Percentiles rank a stretch among this genome's conserved stretches.
phyloP scores from a whole-genome alignment of 306 rosid species.

The Rosa rugosa region DNA sequence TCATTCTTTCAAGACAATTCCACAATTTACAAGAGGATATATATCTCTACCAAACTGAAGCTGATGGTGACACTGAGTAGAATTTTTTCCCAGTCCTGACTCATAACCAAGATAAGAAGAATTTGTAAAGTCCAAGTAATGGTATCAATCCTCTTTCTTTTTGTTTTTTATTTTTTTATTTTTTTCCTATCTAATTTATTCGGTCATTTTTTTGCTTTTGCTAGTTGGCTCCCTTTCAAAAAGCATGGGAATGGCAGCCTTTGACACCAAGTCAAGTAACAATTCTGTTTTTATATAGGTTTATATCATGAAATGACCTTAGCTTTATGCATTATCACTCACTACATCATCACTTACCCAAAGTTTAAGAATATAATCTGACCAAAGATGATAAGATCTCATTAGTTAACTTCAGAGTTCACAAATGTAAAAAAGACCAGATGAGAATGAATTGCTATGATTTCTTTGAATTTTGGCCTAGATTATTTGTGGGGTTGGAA shows the following conservation, averaged over 20 bases:
- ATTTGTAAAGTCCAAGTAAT: slow-evolving; percentile 9
- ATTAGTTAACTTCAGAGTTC: slow-evolving; percentile 1
- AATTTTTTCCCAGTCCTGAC: neutral
- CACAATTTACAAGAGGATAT: slow-evolving; percentile 24
- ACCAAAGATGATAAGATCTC: slow-evolving; percentile 4
- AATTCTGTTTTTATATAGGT: slow-evolving; percentile 19
- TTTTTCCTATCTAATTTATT: neutral
- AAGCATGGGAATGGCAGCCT: slow-evolving; percentile 71
- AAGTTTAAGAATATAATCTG: neutral
- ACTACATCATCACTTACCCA: neutral
- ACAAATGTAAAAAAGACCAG: neutral
- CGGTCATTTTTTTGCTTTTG: slow-evolving; percentile 7
- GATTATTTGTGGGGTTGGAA: slow-evolving; percentile 32
- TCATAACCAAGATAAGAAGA: slow-evolving; percentile 7
- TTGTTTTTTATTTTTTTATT: neutral
- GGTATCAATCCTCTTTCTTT: slow-evolving; percentile 1
- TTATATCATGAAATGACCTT: slow-evolving; percentile 5
- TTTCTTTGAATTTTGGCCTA: neutral
- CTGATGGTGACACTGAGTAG: slow-evolving; percentile 5
- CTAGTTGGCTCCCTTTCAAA: slow-evolving; percentile 37
- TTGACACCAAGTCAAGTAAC: slow-evolving; percentile 39
- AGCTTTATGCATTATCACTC: slow-evolving; percentile 6
- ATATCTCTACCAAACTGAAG: slow-evolving; percentile 8
- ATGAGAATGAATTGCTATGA: neutral
- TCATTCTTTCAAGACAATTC: slow-evolving; percentile 9